phyloP scores from a whole-genome alignment of 2,329 filamentous ascomycete species.

The Hypoxylon sp. region DNA sequence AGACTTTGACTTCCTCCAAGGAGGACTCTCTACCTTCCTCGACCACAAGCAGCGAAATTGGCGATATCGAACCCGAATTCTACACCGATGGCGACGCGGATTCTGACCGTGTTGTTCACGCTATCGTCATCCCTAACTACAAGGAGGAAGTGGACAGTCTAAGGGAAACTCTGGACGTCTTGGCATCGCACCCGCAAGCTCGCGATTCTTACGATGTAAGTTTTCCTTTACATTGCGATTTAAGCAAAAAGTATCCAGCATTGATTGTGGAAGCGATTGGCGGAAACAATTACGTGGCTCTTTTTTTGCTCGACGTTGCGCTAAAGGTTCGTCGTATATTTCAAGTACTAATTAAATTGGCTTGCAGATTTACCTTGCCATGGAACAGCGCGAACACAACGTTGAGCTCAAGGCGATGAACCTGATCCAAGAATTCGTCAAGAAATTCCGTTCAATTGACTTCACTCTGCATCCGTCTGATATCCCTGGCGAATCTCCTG shows the following conservation, averaged over 20 bases:
- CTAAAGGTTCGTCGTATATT: slow-evolving; percentile 10
- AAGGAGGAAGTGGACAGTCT: slow-evolving; percentile 78
- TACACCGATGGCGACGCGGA: slow-evolving; percentile 60
- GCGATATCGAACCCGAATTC: slow-evolving; percentile 62
- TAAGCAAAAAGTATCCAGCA: background rate
- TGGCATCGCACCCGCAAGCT: slow-evolving; percentile 75
- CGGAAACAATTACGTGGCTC: slow-evolving; percentile 12
- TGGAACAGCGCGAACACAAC: slow-evolving; percentile 76
- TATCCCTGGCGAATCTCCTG: slow-evolving; percentile 75
- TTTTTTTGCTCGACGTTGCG: slow-evolving; percentile 2
- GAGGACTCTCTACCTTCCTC: slow-evolving; percentile 55
- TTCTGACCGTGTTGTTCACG: slow-evolving; percentile 68
- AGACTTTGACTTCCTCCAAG: slow-evolving; percentile 64
- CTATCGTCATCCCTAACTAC: slow-evolving; percentile 79
- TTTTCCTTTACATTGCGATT: slow-evolving; percentile 44
- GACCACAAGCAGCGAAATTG: slow-evolving; percentile 63
- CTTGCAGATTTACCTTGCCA: slow-evolving; percentile 74
- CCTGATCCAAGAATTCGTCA: slow-evolving; percentile 72
- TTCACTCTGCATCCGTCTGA: slow-evolving; percentile 75
- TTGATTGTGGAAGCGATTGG: background rate
- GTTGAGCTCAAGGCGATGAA: slow-evolving; percentile 71
- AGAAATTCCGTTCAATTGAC: slow-evolving; percentile 74
- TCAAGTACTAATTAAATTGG: slow-evolving; percentile 30
- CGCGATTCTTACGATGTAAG: slow-evolving; percentile 76
- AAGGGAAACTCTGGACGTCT: slow-evolving; percentile 75